phyloP scores from a whole-genome alignment of 768 basidiomycete species.

The Cyclocybe aegerita region DNA sequence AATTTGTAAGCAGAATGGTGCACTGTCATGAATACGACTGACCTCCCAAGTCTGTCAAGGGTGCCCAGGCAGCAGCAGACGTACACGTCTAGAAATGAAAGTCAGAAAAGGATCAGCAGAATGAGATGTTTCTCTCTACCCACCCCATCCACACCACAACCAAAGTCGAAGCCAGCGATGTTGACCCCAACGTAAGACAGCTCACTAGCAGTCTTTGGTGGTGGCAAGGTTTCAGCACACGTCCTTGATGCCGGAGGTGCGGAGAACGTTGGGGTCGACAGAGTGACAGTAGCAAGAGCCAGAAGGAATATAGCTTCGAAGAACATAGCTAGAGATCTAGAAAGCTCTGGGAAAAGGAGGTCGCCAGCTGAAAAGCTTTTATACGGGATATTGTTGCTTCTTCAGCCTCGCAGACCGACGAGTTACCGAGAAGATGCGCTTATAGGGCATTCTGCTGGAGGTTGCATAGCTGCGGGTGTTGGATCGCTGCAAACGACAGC shows the following conservation, averaged over 20 bases:
- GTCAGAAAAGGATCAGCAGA: not conserved
- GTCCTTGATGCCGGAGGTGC: slow-evolving; percentile 5
- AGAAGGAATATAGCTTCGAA: slow-evolving; percentile 7
- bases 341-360: no score
- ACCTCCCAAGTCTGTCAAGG: slow-evolving; percentile 45
- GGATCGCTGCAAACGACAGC: slow-evolving; percentile 3
- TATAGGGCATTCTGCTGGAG: not conserved
- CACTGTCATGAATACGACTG: not conserved
- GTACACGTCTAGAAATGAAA: slow-evolving; percentile 27
- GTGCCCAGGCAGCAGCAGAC: slow-evolving; percentile 38
- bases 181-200: slow-evolving; percentile 46
- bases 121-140: not conserved
- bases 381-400: not conserved
- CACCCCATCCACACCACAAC: slow-evolving; percentile 43
- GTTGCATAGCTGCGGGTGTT: not conserved
- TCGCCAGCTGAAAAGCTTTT: not conserved
- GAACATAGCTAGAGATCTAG: slow-evolving; percentile 2
- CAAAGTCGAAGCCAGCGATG: slow-evolving; percentile 58
- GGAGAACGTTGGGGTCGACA: slow-evolving; percentile 9
- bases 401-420: slow-evolving; percentile 4
- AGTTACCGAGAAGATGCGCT: slow-evolving; percentile 4
- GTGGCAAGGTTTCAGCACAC: slow-evolving; percentile 10
- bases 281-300: slow-evolving; percentile 3
- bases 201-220: slow-evolving; percentile 26
- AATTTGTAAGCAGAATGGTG: not conserved